Evolutionary conservation across 345 rosid species (phyloP).

Genomic region (Boechera retrofracta): DNA sequence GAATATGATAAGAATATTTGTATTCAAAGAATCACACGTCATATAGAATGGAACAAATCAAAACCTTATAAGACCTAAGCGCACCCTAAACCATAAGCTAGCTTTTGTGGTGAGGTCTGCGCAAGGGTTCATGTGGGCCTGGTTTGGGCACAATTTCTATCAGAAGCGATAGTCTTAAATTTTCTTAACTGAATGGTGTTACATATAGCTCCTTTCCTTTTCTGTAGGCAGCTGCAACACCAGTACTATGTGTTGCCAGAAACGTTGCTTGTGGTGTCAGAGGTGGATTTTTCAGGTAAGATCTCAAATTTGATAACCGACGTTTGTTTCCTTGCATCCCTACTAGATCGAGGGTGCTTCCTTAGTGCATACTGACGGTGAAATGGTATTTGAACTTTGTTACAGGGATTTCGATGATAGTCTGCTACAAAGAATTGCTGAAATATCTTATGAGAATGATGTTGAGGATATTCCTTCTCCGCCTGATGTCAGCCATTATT

Average conservation of each 20-base stretch:
- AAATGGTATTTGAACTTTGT: constrained; percentile 41
- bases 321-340: constrained; percentile 27
- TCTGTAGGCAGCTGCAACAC: constrained; percentile 77
- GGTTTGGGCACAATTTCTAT: constrained; percentile 16
- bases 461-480: constrained; percentile 69
- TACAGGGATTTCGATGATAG: constrained; percentile 94
- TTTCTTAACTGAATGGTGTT: constrained; percentile 21
- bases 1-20: constrained; percentile 22
- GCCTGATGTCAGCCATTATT: constrained; percentile 95
- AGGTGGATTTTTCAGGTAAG: constrained; percentile 97
- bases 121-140: constrained; percentile 27
- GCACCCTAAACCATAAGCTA: constrained; percentile 18
- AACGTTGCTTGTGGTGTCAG: constrained; percentile 97
- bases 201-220: constrained; percentile 44
- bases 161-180: constrained; percentile 27
- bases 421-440: constrained; percentile 75
- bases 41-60: constrained; percentile 11
- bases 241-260: constrained; percentile 88
- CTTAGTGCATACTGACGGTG: constrained; percentile 29
- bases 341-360: constrained; percentile 30
- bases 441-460: constrained; percentile 88
- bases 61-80: constrained; percentile 12
- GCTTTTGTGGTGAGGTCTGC: constrained; percentile 26
- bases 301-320: constrained; percentile 10
- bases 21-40: background rate